Conservation (phyloP, 2,329 filamentous ascomycete species). For the Microsporum audouinii region DNA sequence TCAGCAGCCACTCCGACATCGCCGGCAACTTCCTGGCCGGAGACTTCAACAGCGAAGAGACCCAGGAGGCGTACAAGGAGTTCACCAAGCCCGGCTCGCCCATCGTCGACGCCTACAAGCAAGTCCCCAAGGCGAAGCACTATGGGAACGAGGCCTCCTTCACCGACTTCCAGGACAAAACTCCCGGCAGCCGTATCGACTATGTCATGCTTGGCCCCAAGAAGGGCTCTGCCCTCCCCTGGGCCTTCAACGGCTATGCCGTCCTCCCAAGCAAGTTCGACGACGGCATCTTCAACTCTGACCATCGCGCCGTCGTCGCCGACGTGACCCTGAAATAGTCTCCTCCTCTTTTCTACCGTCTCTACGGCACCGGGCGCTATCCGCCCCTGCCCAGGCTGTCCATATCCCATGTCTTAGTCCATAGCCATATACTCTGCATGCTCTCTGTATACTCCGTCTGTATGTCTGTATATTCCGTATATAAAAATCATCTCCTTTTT, state of each 20-base stretch:
- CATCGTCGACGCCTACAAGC: conserved; percentile 28
- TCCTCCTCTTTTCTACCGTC: background rate
- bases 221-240: conserved; percentile 16
- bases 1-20: conserved; percentile 11
- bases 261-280: conserved; percentile 46
- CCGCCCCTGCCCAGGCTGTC: no score
- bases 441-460: no score
- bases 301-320: conserved; percentile 47
- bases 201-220: conserved; percentile 39
- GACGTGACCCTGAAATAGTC: conserved; percentile 28
- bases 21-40: conserved; percentile 41
- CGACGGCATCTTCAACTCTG: conserved; percentile 43
- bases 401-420: no score
- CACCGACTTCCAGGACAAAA: conserved; percentile 41
- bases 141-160: conserved; percentile 45
- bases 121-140: conserved; percentile 25
- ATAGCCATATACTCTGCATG: no score
- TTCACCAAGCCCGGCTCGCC: conserved; percentile 32
- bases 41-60: conserved; percentile 45
- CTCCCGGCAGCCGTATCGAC: conserved; percentile 38
- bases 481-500: no score
- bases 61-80: conserved; percentile 42
- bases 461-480: no score
- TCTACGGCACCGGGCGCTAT: background rate
- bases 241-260: conserved; percentile 39